phyloP scores from a whole-genome alignment of 2,329 filamentous ascomycete species.

The Xylariaceae sp. region DNA sequence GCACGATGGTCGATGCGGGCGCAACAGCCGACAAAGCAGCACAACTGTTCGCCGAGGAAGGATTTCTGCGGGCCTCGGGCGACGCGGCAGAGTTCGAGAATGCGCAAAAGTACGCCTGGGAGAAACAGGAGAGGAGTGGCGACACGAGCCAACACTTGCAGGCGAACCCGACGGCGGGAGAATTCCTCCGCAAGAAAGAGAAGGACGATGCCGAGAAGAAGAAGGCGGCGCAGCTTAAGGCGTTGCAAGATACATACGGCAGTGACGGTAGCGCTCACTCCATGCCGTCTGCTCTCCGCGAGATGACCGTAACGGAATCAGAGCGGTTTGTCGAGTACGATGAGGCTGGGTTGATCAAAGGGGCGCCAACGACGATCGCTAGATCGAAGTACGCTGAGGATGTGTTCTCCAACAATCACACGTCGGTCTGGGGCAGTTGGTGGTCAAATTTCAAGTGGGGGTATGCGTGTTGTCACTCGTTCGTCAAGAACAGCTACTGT shows the following conservation, averaged over 20 bases:
- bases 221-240: slow-evolving; percentile 63
- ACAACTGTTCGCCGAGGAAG: slow-evolving; percentile 83
- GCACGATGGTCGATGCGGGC: slow-evolving; percentile 82
- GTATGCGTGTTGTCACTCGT: slow-evolving; percentile 91
- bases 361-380: slow-evolving; percentile 68
- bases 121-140: slow-evolving; percentile 79
- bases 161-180: slow-evolving; percentile 92
- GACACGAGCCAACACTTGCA: slow-evolving; percentile 84
- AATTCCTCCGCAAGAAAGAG: slow-evolving; percentile 77
- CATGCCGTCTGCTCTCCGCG: slow-evolving; percentile 59
- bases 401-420: slow-evolving; percentile 84
- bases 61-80: slow-evolving; percentile 82
- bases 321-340: slow-evolving; percentile 94
- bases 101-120: slow-evolving; percentile 90
- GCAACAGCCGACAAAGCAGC: slow-evolving; percentile 77
- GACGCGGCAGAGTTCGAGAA: slow-evolving; percentile 90
- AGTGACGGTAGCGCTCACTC: slow-evolving; percentile 56
- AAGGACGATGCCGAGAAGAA: slow-evolving; percentile 67
- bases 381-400: slow-evolving; percentile 94
- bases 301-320: slow-evolving; percentile 69
- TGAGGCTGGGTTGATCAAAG: slow-evolving; percentile 83
- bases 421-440: slow-evolving; percentile 93
- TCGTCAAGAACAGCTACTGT: slow-evolving; percentile 94
- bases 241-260: slow-evolving; percentile 79
- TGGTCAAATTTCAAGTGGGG: slow-evolving; percentile 96